Evolutionary conservation across 495 filamentous ascomycete genomes (phyloP).

Genomic region (Cetradonia linearis): DNA sequence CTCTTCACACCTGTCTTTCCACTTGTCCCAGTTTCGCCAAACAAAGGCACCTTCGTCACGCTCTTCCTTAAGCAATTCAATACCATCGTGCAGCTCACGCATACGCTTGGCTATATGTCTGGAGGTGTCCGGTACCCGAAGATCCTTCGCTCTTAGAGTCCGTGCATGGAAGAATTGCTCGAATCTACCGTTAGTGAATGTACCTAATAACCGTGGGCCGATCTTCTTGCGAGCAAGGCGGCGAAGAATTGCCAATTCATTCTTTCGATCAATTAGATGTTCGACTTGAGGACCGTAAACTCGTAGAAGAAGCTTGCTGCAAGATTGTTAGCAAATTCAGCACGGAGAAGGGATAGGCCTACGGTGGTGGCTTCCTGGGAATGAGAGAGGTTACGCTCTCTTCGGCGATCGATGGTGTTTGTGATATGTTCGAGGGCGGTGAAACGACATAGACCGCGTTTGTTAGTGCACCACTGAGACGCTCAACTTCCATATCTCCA

Average conservation of each 20-base stretch:
- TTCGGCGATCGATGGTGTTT: slow-evolving; percentile 28
- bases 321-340: slow-evolving; percentile 15
- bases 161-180: slow-evolving; percentile 83
- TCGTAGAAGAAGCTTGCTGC: slow-evolving; percentile 72
- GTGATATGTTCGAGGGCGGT: slow-evolving; percentile 53
- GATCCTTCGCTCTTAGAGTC: slow-evolving; percentile 63
- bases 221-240: slow-evolving; percentile 86
- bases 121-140: slow-evolving; percentile 72
- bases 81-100: slow-evolving; percentile 88
- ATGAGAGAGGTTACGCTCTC: slow-evolving; percentile 30
- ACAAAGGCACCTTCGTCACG: slow-evolving; percentile 67
- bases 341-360: slow-evolving; percentile 24
- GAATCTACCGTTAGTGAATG: slow-evolving; percentile 91
- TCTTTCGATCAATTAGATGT: slow-evolving; percentile 88
- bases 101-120: slow-evolving; percentile 97
- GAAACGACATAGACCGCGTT: slow-evolving; percentile 93
- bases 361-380: slow-evolving; percentile 46
- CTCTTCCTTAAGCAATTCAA: slow-evolving; percentile 74
- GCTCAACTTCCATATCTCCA: slow-evolving; percentile 63
- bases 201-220: slow-evolving; percentile 84
- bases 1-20: slow-evolving; percentile 70
- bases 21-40: slow-evolving; percentile 92
- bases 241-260: slow-evolving; percentile 75
- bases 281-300: slow-evolving; percentile 95
- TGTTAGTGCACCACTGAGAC: slow-evolving; percentile 87